Percentiles rank a stretch among this genome's conserved stretches.
These are phyloP conservation scores for Mollisia scopiformis DNA, from an alignment of 2,329 filamentous ascomycete species.

Conservation along the genomic window DNA sequence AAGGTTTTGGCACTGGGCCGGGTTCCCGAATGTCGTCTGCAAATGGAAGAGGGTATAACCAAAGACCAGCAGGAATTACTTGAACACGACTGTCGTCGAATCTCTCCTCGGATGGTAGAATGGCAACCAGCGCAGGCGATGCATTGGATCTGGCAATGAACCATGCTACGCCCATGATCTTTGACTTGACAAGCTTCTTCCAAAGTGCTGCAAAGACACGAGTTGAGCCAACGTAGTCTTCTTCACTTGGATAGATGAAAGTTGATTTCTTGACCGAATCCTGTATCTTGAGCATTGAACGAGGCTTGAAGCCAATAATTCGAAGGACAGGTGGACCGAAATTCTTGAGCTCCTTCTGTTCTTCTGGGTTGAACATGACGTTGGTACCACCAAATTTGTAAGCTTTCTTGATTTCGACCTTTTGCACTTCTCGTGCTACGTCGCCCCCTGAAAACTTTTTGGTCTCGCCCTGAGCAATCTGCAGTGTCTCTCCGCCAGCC, in stretches of 20 bases:
- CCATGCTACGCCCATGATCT: conserved; percentile 89
- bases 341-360: conserved; percentile 75
- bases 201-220: conserved; percentile 91
- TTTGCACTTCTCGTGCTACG: conserved; percentile 66
- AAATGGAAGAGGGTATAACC: conserved; percentile 86
- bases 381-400: conserved; percentile 96
- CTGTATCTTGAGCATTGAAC: conserved; percentile 76
- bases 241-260: conserved; percentile 93
- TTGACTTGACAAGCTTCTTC: conserved; percentile 77
- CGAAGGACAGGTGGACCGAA: conserved; percentile 85
- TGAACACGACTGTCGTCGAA: conserved; percentile 69
- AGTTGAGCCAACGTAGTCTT: conserved; percentile 86
- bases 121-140: conserved; percentile 76
- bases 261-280: conserved; percentile 83
- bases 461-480: conserved; percentile 77
- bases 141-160: conserved; percentile 83
- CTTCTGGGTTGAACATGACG: conserved; percentile 82
- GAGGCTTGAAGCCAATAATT: conserved; percentile 91
- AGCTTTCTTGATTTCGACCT: conserved; percentile 82
- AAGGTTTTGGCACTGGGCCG: conserved; percentile 60
- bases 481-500: conserved; percentile 80
- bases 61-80: conserved; percentile 79
- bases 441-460: conserved; percentile 78
- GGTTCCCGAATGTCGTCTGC: conserved; percentile 83
- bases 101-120: conserved; percentile 74